Conservation (phyloP, 768 basidiomycete species). For the Tulasnella sp. region DNA sequence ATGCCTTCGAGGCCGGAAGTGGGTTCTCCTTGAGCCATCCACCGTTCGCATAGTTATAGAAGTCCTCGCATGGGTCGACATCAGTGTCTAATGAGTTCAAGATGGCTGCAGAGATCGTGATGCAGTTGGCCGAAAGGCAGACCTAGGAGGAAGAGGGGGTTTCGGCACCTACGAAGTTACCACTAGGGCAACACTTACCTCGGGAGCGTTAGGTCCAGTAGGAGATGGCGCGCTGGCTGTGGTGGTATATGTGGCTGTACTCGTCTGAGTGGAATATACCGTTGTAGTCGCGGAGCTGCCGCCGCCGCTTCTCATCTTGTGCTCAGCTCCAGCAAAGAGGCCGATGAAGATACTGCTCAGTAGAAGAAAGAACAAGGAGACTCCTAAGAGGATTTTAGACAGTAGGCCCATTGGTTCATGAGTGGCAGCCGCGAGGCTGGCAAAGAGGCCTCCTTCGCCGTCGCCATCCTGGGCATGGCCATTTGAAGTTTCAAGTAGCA, state of each 20-base stretch:
- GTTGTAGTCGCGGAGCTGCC: slow-evolving; percentile 25
- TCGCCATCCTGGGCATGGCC: slow-evolving; percentile 36
- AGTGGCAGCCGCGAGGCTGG: slow-evolving; percentile 21
- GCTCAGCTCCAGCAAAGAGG: slow-evolving; percentile 81
- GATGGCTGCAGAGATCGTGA: slow-evolving; percentile 71
- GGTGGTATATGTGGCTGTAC: slow-evolving; percentile 22
- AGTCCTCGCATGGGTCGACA: slow-evolving; percentile 90
- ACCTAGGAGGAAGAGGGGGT: slow-evolving; percentile 33
- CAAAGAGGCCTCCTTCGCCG: slow-evolving; percentile 23
- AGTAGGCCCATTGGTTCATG: slow-evolving; percentile 75
- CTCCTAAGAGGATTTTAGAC: slow-evolving; percentile 67
- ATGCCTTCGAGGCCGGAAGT: slow-evolving; percentile 75
- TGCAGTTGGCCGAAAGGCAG: slow-evolving; percentile 71
- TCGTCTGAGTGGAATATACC: slow-evolving; percentile 21
- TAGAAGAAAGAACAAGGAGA: slow-evolving; percentile 66
- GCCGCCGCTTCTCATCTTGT: slow-evolving; percentile 44
- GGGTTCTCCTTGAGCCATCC: slow-evolving; percentile 80
- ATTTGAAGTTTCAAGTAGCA: slow-evolving; percentile 45
- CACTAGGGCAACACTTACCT: slow-evolving; percentile 31
- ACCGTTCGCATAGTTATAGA: slow-evolving; percentile 84
- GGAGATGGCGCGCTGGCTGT: slow-evolving; percentile 36
- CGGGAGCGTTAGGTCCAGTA: slow-evolving; percentile 36
- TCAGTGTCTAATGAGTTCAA: slow-evolving; percentile 66
- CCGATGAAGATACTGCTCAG: slow-evolving; percentile 84
- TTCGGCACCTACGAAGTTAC: not conserved